phyloP scores from a whole-genome alignment of 1,284 basidiomycete species.

The Mycena sp. region DNA sequence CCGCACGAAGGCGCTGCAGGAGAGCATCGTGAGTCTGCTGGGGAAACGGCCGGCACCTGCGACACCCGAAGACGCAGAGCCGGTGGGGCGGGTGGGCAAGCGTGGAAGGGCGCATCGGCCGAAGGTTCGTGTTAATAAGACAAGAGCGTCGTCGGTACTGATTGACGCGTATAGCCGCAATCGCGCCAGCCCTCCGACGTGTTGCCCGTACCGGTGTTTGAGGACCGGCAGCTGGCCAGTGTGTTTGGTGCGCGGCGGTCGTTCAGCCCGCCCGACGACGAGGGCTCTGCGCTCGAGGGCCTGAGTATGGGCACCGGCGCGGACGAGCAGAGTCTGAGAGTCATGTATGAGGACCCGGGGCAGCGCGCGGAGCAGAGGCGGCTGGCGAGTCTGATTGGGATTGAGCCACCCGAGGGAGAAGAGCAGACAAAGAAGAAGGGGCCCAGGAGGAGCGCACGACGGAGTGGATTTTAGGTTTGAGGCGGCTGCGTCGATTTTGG shows the following conservation, averaged over 20 bases:
- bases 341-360: slow-evolving; percentile 76
- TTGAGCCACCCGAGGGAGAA: slow-evolving; percentile 17
- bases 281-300: slow-evolving; percentile 26
- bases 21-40: slow-evolving; percentile 71
- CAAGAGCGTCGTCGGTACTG: slow-evolving; percentile 8
- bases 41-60: slow-evolving; percentile 56
- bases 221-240: slow-evolving; percentile 36
- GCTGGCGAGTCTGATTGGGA: slow-evolving; percentile 31
- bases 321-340: slow-evolving; percentile 59
- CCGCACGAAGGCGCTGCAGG: slow-evolving; percentile 64
- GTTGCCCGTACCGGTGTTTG: slow-evolving; percentile 39
- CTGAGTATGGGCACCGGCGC: slow-evolving; percentile 25
- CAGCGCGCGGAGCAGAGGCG: slow-evolving; percentile 65
- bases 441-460: slow-evolving; percentile 5
- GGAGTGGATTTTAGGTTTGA: slow-evolving; percentile 20
- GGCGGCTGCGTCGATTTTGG: not conserved
- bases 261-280: slow-evolving; percentile 30
- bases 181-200: slow-evolving; percentile 52
- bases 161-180: slow-evolving; percentile 43
- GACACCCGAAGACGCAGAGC: slow-evolving; percentile 51
- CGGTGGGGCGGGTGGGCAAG: slow-evolving; percentile 48
- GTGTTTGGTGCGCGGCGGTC: slow-evolving; percentile 35
- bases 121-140: slow-evolving; percentile 45
- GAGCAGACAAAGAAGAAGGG: not conserved
- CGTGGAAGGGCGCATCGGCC: slow-evolving; percentile 53